Evolutionary conservation across 2,329 filamentous ascomycete genomes (phyloP), one percentile per base, ranked within the genome.

Genomic region (Cytospora piceicola): DNA sequence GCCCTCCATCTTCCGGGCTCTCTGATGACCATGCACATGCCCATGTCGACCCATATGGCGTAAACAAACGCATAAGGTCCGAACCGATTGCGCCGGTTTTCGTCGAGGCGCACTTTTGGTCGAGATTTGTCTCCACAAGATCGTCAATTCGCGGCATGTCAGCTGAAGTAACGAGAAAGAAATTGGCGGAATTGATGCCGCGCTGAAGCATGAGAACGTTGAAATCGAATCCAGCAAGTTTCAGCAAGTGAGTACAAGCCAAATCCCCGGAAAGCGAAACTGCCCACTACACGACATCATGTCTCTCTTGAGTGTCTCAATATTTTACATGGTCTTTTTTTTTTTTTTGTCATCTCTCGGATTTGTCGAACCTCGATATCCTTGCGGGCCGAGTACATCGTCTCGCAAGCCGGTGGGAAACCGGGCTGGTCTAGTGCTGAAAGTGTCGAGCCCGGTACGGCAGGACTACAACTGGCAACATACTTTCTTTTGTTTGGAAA

Each of bases 231-330:
- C 29, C 51, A 61, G 24, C 32, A 54, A 39, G 39, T 58, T 58
- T 58, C 27, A 66, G 61, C 61, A 49, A 24, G 66, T 68, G 56
- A 65, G 66, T 66, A 49, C 57, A 58, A 20, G 52, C 57, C 42
- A 20, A 27, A 20, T 32, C 42, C 58, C 42, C 32, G 36, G 42
- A 46, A 36, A 66, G 52, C 46, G 49, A 42, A 32, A 53, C 62
- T 54, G 27, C 52, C 49, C 55, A 60, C 59, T 32, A 63, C 60
- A 65, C 59, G 62, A 42, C 22, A 58, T 58, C 49, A 15, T 60
- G 17, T 63, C 53, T 46, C 46, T 57, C 63, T 54, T 58, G 61
- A 58, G 15, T 63, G 63, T 67, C 63, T 67, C 63, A 52, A 52
- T 51, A 65, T 63, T 61, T n/a, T 61, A n/a, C n/a, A n/a, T n/a